phyloP scores from a whole-genome alignment of 129 eudicot species.

The Centaurea solstitialis region DNA sequence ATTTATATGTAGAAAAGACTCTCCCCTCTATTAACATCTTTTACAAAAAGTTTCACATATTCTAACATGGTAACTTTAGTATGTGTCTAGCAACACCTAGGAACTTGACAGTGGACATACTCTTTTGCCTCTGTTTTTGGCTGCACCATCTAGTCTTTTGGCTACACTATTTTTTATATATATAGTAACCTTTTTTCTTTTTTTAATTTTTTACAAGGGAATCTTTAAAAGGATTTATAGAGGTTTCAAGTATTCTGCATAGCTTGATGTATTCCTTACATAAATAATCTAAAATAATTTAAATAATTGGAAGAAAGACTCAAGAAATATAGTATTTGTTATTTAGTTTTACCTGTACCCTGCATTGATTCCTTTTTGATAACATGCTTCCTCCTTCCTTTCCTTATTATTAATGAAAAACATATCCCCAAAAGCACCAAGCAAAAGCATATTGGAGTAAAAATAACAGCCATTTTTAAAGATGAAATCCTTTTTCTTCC shows the following conservation, averaged over 20 bases:
- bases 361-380: not conserved
- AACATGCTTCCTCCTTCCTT: constrained; percentile 5
- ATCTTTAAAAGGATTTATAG: no score
- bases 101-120: not conserved
- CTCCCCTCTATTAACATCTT: not conserved
- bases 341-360: constrained; percentile 3
- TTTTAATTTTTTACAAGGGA: not conserved
- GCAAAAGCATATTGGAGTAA: not conserved
- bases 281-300: no score
- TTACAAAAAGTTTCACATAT: not conserved
- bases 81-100: not conserved
- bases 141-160: not conserved
- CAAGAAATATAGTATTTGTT: no score
- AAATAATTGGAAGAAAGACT: no score
- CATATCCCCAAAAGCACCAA: not conserved
- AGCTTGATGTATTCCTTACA: no score
- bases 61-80: not conserved
- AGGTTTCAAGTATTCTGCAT: not conserved
- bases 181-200: no score
- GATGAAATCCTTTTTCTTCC: not conserved
- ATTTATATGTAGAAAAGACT: not conserved
- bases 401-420: not conserved
- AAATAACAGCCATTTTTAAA: not conserved
- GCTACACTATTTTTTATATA: no score
- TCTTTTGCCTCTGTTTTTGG: not conserved